Evolutionary conservation across 768 basidiomycete species (phyloP).

Genomic region (Cantharellus anzutake): DNA sequence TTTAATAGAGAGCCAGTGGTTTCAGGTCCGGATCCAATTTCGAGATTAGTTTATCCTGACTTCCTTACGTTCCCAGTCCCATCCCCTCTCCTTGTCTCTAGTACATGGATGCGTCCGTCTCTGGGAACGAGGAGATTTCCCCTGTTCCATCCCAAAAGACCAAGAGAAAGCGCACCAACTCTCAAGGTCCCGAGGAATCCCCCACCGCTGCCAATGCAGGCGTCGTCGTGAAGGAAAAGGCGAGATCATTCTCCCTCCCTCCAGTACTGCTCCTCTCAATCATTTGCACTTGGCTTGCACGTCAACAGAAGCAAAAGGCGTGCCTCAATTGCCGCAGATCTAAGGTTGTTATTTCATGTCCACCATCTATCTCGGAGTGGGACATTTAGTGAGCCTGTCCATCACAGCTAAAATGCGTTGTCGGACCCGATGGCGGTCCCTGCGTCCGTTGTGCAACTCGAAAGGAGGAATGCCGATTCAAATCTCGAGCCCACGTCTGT

Average conservation of each 20-base stretch:
- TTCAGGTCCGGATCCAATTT: no score
- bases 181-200: neutral
- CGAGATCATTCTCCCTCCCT: neutral
- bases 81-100: no score
- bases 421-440: neutral
- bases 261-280: neutral
- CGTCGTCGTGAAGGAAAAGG: constrained; percentile 1
- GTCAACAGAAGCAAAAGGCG: neutral
- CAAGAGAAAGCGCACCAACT: neutral
- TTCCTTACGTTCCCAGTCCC: no score
- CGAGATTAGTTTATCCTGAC: no score
- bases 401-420: neutral
- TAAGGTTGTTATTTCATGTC: neutral
- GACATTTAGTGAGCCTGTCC: neutral
- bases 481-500: neutral
- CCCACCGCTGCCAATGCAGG: neutral
- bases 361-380: neutral
- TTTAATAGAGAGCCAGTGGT: no score
- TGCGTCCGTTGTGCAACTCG: neutral
- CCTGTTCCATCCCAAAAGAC: neutral
- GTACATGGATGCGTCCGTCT: no score
- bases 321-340: neutral
- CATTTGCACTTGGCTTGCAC: neutral
- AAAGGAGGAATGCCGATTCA: constrained; percentile 1
- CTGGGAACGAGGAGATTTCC: no score